Base-by-base conservation (phyloP, 2,329 filamentous ascomycete species). In the Emmonsiellopsis sp. region DNA sequence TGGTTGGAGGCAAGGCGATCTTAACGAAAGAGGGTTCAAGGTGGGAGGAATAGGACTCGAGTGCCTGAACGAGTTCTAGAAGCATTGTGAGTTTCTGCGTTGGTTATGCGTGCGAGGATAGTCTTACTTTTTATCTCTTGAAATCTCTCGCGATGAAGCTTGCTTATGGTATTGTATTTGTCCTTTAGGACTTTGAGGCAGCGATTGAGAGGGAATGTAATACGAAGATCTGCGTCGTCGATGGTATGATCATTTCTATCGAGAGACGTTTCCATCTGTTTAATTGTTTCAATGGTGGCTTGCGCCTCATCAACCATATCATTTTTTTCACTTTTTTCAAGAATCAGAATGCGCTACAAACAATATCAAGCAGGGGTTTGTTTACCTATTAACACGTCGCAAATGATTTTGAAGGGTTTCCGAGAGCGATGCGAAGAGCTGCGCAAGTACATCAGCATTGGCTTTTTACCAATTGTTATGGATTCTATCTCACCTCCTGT, bases 1-100 rank as follows among this genome's bases (percentile, higher is more conserved):
- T 82, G 2, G 86, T 90, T 0, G 92, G 92, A 1, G 93, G 93
- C 6, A 98, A 81, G 42, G 85, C 80, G 64, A 97, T 84, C 65
- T 85, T 82, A 59, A 97, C 81, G 68, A 97, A 97, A 2, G 86
- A 86, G 9, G 88, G 76, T 68, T 98, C 93, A 46, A 98, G 86
- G 68, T 97, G 93, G 8, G 88, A 95, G 1, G 93, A 95, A 69
- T 97, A 98, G 5, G 92, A 96, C 67, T 95, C 86, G 49, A 98
- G 84, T 3, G 92, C 92, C 71, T 94, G 84, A 27, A 90, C 90
- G 58, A 98, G 86, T 77, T 96, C 89, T 94, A 61, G 31, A 39
- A 11, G 13, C 1, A 21, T 2, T 13, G 56, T 72, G 54, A 71
- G 66, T 48, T 43, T 42, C 44, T 27, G 21, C 21, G 5, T 27